These are phyloP conservation scores for Picea abies DNA, from an alignment of 83 land plant species.

Conservation along the genomic window DNA sequence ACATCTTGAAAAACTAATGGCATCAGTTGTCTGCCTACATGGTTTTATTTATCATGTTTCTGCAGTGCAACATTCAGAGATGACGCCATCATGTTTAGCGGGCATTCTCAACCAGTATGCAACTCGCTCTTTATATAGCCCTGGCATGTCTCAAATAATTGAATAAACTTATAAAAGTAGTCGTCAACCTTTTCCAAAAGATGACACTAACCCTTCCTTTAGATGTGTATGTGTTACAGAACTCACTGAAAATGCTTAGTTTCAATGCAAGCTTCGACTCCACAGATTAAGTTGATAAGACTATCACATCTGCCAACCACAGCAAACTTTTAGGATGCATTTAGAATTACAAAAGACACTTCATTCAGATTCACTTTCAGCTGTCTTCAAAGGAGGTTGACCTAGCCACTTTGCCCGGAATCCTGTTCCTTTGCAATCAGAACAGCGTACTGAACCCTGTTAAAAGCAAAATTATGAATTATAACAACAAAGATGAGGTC, in stretches of 20 bases:
- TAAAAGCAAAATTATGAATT: constrained; percentile 8
- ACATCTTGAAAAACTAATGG: background rate
- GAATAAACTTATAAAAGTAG: background rate
- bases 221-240: background rate
- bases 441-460: constrained; percentile 77
- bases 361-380: background rate
- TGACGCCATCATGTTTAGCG: background rate
- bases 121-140: background rate
- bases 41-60: background rate
- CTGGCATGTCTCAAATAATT: background rate
- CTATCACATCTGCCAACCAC: background rate
- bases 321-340: constrained; percentile 1
- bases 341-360: background rate
- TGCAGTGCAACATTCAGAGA: background rate
- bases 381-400: constrained; percentile 37
- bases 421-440: constrained; percentile 96
- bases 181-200: background rate
- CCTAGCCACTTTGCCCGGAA: constrained; percentile 92
- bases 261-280: background rate
- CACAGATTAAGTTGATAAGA: background rate
- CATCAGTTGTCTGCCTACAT: too few relatives aligned
- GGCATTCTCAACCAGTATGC: background rate
- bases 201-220: background rate
- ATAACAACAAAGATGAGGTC: background rate
- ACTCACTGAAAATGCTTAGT: background rate